Percentiles rank a stretch among this genome's conserved stretches.
Evolutionary conservation across 441 rosid genomes (phyloP).

Genomic region (Corymbia calophylla): DNA sequence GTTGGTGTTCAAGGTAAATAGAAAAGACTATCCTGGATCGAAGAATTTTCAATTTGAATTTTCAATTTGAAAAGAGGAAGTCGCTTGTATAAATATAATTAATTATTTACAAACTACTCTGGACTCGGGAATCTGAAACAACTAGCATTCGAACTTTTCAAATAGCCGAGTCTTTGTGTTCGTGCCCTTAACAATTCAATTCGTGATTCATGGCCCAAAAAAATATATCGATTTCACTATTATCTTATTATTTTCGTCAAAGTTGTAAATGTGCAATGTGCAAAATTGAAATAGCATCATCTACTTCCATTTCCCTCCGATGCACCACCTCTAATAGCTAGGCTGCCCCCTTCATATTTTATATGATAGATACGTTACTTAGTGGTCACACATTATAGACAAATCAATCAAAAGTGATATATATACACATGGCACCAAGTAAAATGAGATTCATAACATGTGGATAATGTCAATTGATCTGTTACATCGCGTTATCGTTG

Average conservation of each 20-base stretch:
- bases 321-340: background rate
- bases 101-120: rapidly evolving
- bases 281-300: background rate
- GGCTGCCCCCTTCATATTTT: background rate
- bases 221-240: background rate
- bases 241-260: background rate
- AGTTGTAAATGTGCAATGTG: background rate
- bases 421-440: background rate
- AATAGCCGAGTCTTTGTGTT: background rate
- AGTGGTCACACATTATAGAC: background rate
- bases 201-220: background rate
- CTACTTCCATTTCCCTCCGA: background rate
- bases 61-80: background rate
- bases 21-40: background rate
- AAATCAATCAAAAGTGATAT: background rate
- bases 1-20: background rate
- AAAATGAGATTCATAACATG: background rate
- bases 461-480: background rate
- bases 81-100: background rate
- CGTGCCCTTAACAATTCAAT: background rate
- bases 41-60: background rate
- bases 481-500: rapidly evolving
- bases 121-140: background rate
- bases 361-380: background rate
- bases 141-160: too few species aligned